These are phyloP conservation scores for Tricholoma hemisulphureum DNA, from an alignment of 768 basidiomycete genomes.

Conservation along the genomic window DNA sequence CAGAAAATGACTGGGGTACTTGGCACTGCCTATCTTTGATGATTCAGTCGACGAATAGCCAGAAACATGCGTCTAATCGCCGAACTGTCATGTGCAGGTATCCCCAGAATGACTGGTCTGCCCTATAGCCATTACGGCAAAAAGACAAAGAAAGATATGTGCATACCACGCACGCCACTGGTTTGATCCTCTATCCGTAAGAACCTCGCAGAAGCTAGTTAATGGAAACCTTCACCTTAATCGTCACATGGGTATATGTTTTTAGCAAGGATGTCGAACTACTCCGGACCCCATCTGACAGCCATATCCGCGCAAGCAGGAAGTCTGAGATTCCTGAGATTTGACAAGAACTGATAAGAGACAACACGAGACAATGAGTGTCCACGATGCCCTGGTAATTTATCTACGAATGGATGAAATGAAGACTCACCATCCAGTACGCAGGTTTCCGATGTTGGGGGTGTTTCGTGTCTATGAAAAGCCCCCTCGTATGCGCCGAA, in stretches of 20 bases:
- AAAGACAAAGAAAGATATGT: background rate
- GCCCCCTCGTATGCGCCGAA: no score
- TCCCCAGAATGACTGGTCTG: background rate
- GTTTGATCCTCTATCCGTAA: background rate
- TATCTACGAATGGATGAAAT: background rate
- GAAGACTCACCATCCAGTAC: background rate
- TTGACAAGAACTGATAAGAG: background rate
- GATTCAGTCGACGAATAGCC: background rate
- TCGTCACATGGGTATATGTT: background rate
- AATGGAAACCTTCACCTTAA: background rate
- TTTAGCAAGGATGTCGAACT: background rate
- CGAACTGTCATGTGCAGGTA: conserved; percentile 1
- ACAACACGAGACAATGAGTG: background rate
- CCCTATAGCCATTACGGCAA: background rate
- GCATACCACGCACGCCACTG: background rate
- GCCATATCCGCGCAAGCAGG: background rate
- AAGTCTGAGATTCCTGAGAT: background rate
- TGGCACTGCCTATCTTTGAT: background rate
- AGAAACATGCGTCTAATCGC: background rate
- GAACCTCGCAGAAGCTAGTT: background rate
- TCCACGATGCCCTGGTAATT: background rate
- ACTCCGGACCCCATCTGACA: background rate
- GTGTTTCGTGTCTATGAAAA: no score
- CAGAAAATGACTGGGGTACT: background rate
- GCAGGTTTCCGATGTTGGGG: background rate